These are phyloP conservation scores for Macadamia integrifolia DNA, from an alignment of 164 flowering plant species.

Conservation along the genomic window DNA sequence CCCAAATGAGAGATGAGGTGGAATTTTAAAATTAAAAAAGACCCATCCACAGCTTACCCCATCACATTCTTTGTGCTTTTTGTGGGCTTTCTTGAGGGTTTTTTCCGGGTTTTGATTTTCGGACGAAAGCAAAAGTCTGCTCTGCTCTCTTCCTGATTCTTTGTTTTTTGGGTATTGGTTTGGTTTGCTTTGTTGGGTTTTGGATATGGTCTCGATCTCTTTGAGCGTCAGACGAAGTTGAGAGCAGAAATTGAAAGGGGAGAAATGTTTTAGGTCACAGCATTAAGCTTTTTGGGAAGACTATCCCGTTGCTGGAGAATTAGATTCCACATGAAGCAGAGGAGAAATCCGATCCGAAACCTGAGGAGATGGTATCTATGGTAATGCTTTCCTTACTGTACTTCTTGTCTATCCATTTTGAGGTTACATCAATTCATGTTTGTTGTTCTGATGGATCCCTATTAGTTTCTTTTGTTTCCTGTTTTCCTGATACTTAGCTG, in stretches of 20 bases:
- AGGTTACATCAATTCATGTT: no score
- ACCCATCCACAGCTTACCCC: neutral
- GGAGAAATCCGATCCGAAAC: conserved; percentile 7
- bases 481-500: no score
- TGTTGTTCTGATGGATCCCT: no score
- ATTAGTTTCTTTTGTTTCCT: no score
- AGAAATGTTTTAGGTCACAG: conserved; percentile 20
- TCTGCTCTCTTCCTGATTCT: no score
- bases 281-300: conserved; percentile 48
- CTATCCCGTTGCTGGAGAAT: conserved; percentile 28
- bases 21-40: neutral
- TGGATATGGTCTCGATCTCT: conserved; percentile 2
- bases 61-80: conserved; percentile 28
- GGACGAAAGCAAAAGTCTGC: no score
- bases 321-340: conserved; percentile 17
- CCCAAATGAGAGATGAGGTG: neutral
- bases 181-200: neutral
- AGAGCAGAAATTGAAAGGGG: conserved; percentile 6
- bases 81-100: no score
- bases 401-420: no score
- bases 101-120: no score
- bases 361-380: conserved; percentile 1
- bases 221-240: neutral
- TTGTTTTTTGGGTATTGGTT: conserved; percentile 1
- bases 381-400: neutral